Percentiles rank a stretch among this genome's conserved stretches.
These are phyloP conservation scores for Mrakia frigida DNA, from an alignment of 768 basidiomycete genomes.

Conservation along the genomic window DNA sequence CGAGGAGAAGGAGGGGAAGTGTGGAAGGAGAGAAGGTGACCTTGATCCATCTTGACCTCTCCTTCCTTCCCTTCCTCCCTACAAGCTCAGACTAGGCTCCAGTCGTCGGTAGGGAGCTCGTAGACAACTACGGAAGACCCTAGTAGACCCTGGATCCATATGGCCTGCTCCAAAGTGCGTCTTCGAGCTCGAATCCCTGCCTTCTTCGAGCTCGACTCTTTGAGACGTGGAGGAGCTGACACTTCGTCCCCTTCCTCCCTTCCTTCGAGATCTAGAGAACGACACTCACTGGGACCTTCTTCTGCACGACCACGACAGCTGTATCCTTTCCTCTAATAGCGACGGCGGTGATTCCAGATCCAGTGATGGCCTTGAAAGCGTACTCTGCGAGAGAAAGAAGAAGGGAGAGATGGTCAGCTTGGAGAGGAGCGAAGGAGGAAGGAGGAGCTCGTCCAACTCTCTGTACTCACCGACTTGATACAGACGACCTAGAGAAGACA, in stretches of 20 bases:
- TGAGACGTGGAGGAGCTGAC: background rate
- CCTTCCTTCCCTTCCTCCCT: background rate
- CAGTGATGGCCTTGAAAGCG: constrained; percentile 98
- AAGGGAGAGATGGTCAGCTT: constrained; percentile 10
- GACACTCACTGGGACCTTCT: constrained; percentile 84
- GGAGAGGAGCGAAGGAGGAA: background rate
- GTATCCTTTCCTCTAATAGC: constrained; percentile 92
- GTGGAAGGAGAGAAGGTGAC: background rate
- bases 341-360: constrained; percentile 89
- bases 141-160: too few relatives aligned
- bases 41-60: background rate
- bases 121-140: too few relatives aligned
- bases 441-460: background rate
- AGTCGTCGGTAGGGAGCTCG: too few relatives aligned
- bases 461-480: constrained; percentile 83
- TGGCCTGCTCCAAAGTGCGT: too few relatives aligned
- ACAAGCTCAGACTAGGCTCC: too few relatives aligned
- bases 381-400: constrained; percentile 61
- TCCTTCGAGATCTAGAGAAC: background rate
- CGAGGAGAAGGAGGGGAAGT: background rate
- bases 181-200: too few relatives aligned
- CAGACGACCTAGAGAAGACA: constrained; percentile 53
- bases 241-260: background rate
- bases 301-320: constrained; percentile 92
- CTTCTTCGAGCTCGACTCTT: too few relatives aligned